Evolutionary conservation across 2,329 filamentous ascomycete species (phyloP), one percentile per base, ranked within the genome.

Genomic region (Monilinia vaccinii-corymbosi): DNA sequence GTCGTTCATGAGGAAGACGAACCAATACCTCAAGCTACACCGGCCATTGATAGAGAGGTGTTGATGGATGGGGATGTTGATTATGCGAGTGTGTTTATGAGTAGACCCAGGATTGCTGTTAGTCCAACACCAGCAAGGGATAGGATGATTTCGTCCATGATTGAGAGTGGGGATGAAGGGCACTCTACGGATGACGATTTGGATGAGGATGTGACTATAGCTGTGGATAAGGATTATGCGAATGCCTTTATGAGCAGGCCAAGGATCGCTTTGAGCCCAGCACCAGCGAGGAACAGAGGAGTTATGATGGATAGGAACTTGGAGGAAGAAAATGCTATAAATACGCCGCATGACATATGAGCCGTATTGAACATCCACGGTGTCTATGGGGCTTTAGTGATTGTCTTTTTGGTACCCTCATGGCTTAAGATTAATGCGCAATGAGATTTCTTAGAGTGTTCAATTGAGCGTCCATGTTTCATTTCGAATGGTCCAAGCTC

Each of bases 191-290:
- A 31, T 8, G 57, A 59, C 31, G 38, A 55, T 6, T 16, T 23
- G 40, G 51, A 44, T 34, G 59, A 62, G 14, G 60, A 65, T 42
- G 67, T 69, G 65, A 74, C 95, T 42, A 85, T 96, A 60, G 73
- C 74, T 45, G 72, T 66, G 38, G 79, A 79, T 6, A 48, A n/a
- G 4, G 90, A 95, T 62, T 88, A 91, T 72, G 86, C 88, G 62
- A 87, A 86, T 31, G 86, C 96, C 1, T 97, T 97, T 71, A 89
- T 86, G 74, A 92, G 89, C 64, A 76, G 92, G 64, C 92, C 92
- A 0, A 88, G 85, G 72, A 84, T 97, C 65, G 86, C 86, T 64
- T 83, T 83, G 16, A 96, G 91, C 71, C 91, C 91, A 1, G 64
- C 65, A 5, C 48, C 57, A 2, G 31, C 8, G 9, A 18, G 31